phyloP scores from a whole-genome alignment of 192 early-diverging fungal species.

The Dissophora ornata region DNA sequence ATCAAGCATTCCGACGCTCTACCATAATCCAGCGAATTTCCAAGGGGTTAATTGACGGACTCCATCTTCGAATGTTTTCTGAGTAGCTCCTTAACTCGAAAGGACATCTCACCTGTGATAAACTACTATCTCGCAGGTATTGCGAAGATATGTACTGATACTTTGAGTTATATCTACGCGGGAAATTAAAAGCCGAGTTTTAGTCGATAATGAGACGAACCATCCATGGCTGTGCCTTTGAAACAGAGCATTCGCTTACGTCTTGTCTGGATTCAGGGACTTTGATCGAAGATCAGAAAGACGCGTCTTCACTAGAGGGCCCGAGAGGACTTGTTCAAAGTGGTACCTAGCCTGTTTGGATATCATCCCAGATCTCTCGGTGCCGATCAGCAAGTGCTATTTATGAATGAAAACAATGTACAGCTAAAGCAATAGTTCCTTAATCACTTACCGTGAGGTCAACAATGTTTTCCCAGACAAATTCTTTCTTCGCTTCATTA shows the following conservation, averaged over 20 bases:
- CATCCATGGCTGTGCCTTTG: too few species aligned
- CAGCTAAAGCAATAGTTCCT: too few species aligned
- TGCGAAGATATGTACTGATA: conserved; percentile 67
- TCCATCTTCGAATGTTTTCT: too few species aligned
- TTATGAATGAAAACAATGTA: not conserved
- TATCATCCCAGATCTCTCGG: too few species aligned
- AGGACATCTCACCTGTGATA: conserved; percentile 63
- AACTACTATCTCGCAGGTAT: conserved; percentile 68
- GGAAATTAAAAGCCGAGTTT: too few species aligned
- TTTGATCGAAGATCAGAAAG: conserved; percentile 43
- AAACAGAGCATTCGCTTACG: too few species aligned
- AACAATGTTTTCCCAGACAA: conserved; percentile 73
- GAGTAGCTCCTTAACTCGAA: too few species aligned
- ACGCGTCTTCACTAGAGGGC: conserved; percentile 24
- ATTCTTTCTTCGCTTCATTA: conserved; percentile 58
- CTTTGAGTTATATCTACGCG: conserved; percentile 27
- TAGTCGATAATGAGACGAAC: too few species aligned
- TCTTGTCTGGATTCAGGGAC: conserved; percentile 34
- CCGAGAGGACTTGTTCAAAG: conserved; percentile 37
- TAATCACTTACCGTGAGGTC: conserved; percentile 52
- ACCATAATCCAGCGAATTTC: not conserved
- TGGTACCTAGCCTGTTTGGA: conserved; percentile 23
- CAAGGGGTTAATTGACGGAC: too few species aligned
- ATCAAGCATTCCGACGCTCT: conserved; percentile 49
- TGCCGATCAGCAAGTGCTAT: too few species aligned